Conservation (phyloP, 345 rosid genomes). For the Eutrema yunnanense region DNA sequence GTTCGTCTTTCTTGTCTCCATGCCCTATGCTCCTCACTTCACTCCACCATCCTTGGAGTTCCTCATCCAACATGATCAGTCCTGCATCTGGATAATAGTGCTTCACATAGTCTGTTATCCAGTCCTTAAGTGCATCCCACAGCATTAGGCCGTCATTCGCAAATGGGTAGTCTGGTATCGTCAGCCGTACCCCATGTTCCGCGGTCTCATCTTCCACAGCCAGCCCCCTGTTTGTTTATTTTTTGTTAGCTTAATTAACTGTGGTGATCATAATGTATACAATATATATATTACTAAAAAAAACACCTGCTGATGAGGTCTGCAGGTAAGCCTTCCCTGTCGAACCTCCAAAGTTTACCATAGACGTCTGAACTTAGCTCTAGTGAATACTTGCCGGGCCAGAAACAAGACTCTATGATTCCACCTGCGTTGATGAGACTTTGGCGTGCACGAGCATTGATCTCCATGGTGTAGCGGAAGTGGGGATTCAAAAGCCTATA, state of each 20-base stretch:
- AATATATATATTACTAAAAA: neutral
- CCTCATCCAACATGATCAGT: constrained; percentile 8
- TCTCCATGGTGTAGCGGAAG: constrained; percentile 74
- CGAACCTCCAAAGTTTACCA: constrained; percentile 32
- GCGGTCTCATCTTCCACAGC: constrained; percentile 27
- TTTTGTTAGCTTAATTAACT: neutral
- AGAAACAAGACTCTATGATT: constrained; percentile 48
- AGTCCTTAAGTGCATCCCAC: constrained; percentile 32
- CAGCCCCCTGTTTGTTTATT: constrained; percentile 16
- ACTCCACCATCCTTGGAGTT: constrained; percentile 34
- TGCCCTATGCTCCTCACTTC: constrained; percentile 27
- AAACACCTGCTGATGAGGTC: constrained; percentile 28
- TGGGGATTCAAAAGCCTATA: constrained; percentile 56
- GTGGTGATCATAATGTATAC: too few relatives aligned
- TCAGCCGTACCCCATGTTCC: constrained; percentile 21
- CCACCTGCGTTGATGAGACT: constrained; percentile 52
- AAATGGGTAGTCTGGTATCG: constrained; percentile 30
- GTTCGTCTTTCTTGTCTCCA: constrained; percentile 33
- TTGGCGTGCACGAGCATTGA: constrained; percentile 65
- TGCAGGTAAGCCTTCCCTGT: constrained; percentile 30
- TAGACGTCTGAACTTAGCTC: constrained; percentile 49
- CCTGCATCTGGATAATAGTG: constrained; percentile 23
- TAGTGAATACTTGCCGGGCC: constrained; percentile 48
- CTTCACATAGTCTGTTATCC: constrained; percentile 30
- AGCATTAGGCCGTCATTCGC: constrained; percentile 30